phyloP scores from a whole-genome alignment of 2,329 filamentous ascomycete species.

The Phialophora verrucosa region DNA sequence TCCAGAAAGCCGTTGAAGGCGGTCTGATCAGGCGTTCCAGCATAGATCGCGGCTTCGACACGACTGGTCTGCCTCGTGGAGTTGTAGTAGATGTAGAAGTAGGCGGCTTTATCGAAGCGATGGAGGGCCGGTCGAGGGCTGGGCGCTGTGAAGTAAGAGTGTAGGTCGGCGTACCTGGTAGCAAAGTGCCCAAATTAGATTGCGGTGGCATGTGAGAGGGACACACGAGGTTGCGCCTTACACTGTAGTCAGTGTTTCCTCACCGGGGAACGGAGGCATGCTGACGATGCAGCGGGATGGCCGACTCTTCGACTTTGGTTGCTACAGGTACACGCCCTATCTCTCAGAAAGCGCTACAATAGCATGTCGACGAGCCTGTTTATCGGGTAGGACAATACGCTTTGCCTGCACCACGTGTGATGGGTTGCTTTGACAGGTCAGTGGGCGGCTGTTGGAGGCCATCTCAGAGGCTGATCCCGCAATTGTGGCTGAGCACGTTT shows the following conservation, averaged over 20 bases:
- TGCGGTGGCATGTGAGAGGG: constrained; percentile 1
- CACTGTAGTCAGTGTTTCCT: constrained; percentile 55
- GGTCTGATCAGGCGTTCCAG: constrained; percentile 67
- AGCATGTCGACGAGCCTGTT: neutral
- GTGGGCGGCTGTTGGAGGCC: neutral
- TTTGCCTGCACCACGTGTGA: neutral
- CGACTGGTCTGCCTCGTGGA: constrained; percentile 59
- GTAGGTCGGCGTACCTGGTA: constrained; percentile 66
- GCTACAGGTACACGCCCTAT: neutral
- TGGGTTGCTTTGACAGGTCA: constrained; percentile 3
- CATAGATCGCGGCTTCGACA: constrained; percentile 68
- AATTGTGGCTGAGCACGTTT: constrained; percentile 9
- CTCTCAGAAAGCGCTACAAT: neutral
- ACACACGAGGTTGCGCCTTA: constrained; percentile 42
- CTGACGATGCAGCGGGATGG: neutral
- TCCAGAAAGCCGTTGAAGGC: constrained; percentile 65
- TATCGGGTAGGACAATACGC: neutral
- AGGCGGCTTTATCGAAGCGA: constrained; percentile 68
- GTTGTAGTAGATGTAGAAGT: constrained; percentile 69
- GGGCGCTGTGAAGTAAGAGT: constrained; percentile 67
- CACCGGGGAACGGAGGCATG: constrained; percentile 55
- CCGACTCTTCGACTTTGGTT: neutral
- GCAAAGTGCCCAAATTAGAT: constrained; percentile 3
- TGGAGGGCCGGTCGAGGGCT: constrained; percentile 62
- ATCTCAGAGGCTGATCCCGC: neutral